These are phyloP conservation scores for Triadica sebifera DNA, from an alignment of 345 rosid genomes.

Conservation along the genomic window DNA sequence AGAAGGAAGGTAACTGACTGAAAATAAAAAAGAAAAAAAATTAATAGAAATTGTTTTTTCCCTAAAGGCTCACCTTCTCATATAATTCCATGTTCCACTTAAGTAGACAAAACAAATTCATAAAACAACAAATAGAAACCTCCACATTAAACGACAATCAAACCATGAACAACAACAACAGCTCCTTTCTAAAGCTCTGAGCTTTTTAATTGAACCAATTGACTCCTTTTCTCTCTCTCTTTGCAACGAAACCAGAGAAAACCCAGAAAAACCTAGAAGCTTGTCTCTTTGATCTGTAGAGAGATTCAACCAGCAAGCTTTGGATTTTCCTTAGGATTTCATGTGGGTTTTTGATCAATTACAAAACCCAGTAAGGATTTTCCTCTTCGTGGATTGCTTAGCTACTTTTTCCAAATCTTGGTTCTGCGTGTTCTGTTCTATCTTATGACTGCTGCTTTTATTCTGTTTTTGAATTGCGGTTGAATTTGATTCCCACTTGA, in stretches of 20 bases:
- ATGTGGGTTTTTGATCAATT: conserved; percentile 32
- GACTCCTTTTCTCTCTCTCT: conserved; percentile 3
- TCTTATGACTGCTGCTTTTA: conserved; percentile 5
- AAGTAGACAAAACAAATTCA: conserved; percentile 37
- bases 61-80: conserved; percentile 32
- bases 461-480: conserved; percentile 5
- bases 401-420: conserved; percentile 4
- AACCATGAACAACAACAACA: conserved; percentile 1
- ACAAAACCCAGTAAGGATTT: conserved; percentile 45
- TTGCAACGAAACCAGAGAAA: not conserved
- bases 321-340: conserved; percentile 20
- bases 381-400: conserved; percentile 12
- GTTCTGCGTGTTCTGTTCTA: not conserved
- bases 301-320: conserved; percentile 8
- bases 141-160: conserved; percentile 52
- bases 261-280: not conserved
- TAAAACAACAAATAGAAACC: conserved; percentile 49
- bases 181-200: conserved; percentile 11
- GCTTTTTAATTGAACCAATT: conserved; percentile 24
- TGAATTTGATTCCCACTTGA: conserved; percentile 13
- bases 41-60: no score
- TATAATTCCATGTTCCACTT: conserved; percentile 37
- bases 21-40: no score
- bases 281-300: not conserved
- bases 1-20: no score